A percentile compares a stretch with the other conserved stretches of the same genome.
Conservation (phyloP, 2,329 filamentous ascomycete species). For the Ampelomyces quisqualis region DNA sequence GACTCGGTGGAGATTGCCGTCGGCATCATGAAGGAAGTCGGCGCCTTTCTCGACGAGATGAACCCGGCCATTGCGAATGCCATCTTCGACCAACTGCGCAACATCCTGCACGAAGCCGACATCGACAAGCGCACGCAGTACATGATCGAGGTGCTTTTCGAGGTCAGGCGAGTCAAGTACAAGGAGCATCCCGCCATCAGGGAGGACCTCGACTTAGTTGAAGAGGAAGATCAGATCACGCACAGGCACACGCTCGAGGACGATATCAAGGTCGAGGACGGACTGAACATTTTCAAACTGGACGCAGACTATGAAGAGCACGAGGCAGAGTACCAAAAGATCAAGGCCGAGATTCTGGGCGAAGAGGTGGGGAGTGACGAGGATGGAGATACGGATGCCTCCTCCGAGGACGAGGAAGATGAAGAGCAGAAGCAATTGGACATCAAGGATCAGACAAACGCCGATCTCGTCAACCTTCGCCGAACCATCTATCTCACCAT, state of each 20-base stretch:
- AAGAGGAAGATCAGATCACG: conserved; percentile 97
- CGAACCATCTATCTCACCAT: conserved; percentile 96
- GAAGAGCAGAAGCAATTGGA: conserved; percentile 81
- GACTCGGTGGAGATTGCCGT: conserved; percentile 98
- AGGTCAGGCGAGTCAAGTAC: conserved; percentile 93
- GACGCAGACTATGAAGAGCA: conserved; percentile 88
- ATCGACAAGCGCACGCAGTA: conserved; percentile 99
- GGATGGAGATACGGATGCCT: conserved; percentile 62
- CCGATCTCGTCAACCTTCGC: conserved; percentile 88
- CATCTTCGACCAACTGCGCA: conserved; percentile 94
- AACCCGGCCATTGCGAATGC: conserved; percentile 81
- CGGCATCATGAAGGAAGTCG: conserved; percentile 86
- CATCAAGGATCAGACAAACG: conserved; percentile 97
- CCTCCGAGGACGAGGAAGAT: conserved; percentile 71
- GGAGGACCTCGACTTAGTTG: conserved; percentile 91
- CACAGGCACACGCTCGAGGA: conserved; percentile 75
- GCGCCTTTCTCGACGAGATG: conserved; percentile 94
- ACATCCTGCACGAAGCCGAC: conserved; percentile 91
- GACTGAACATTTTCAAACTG: conserved; percentile 92
- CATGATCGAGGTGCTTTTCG: conserved; percentile 97
- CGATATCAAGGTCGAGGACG: conserved; percentile 79
- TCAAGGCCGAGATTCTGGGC: conserved; percentile 91
- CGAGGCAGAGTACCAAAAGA: conserved; percentile 82
- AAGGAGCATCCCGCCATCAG: conserved; percentile 90
- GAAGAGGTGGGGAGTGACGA: conserved; percentile 73